Evolutionary conservation across 192 early-diverging fungal species (phyloP).

Genomic region (Rhizoclosmatium globosum): DNA sequence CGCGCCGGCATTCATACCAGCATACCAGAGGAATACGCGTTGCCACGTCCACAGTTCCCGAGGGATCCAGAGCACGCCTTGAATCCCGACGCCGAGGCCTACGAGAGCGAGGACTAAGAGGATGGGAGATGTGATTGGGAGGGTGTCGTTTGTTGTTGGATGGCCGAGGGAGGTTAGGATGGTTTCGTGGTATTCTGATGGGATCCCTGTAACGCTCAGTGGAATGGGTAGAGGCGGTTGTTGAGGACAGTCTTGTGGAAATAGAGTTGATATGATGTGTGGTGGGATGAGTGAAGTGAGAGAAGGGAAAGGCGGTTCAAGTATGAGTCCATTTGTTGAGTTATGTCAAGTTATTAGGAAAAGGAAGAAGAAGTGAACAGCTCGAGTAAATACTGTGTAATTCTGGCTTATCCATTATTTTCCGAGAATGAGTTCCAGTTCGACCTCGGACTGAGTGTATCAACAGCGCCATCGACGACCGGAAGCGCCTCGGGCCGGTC

Average conservation of each 20-base stretch:
- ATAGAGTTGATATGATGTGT: not conserved
- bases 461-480: too few relatives aligned
- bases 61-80: not conserved
- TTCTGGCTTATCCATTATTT: too few relatives aligned
- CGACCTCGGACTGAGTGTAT: too few relatives aligned
- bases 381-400: too few relatives aligned
- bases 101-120: slow-evolving; percentile 4
- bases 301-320: not conserved
- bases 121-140: not conserved
- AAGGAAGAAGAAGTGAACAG: too few relatives aligned
- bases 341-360: too few relatives aligned
- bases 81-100: slow-evolving; percentile 10
- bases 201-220: not conserved
- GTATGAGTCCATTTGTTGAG: too few relatives aligned
- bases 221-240: not conserved
- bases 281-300: not conserved
- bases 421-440: too few relatives aligned
- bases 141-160: not conserved
- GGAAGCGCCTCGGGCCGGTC: too few relatives aligned
- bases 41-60: not conserved
- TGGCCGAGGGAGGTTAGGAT: not conserved
- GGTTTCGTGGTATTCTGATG: not conserved
- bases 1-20: slow-evolving; percentile 12
- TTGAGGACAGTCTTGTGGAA: not conserved
- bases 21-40: slow-evolving; percentile 10